These are phyloP conservation scores for Rhododendron ferrugineum DNA, from an alignment of 148 eudicot species.

Conservation along the genomic window DNA sequence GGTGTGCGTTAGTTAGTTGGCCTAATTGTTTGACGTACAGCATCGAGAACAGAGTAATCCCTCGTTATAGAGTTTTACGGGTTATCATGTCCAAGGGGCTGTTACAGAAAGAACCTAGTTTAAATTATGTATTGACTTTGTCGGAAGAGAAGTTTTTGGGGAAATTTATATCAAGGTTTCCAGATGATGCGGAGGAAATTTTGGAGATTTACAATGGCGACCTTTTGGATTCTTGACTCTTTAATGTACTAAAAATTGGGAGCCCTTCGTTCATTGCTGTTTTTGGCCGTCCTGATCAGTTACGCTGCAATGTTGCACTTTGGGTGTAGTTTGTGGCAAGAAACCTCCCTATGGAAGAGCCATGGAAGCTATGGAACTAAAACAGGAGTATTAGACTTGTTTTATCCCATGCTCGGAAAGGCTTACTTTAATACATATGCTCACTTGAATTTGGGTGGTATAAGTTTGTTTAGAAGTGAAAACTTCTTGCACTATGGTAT, in stretches of 20 bases:
- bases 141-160: constrained; percentile 18
- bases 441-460: not conserved
- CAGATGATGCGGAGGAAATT: constrained; percentile 19
- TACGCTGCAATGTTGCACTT: too few species aligned
- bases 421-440: too few species aligned
- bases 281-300: too few species aligned
- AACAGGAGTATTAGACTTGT: too few species aligned
- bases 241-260: not conserved
- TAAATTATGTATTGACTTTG: not conserved
- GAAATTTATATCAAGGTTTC: constrained; percentile 13
- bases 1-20: constrained; percentile 2
- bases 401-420: too few species aligned
- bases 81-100: constrained; percentile 21
- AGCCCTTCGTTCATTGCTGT: not conserved
- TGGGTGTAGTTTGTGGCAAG: not conserved
- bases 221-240: constrained; percentile 14
- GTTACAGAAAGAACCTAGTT: constrained; percentile 15
- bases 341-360: not conserved
- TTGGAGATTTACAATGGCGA: constrained; percentile 18
- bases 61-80: constrained; percentile 21
- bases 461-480: not conserved
- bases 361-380: too few species aligned
- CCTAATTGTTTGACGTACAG: constrained; percentile 19
- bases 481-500: not conserved
- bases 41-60: constrained; percentile 24